Base-by-base conservation (phyloP, 148 eudicot genomes). In the Vaccinium darrowii region DNA sequence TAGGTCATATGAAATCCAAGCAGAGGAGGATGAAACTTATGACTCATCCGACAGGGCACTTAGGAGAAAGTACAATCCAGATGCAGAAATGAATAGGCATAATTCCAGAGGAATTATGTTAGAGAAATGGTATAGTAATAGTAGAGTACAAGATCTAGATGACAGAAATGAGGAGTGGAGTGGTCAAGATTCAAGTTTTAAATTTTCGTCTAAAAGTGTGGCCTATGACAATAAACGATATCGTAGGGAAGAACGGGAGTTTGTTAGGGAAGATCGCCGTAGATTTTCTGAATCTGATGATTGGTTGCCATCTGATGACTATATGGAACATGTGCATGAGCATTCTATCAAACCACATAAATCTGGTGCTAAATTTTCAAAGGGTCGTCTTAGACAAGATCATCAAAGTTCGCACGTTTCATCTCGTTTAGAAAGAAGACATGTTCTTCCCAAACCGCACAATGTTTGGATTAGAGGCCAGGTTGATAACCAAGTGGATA, bases 311-410 rank as follows among this genome's bases (percentile, higher is more conserved):
- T 81, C 81, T 69, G 75, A 81, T 19, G 86, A 84, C n/a, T 72
- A 21, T 81, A 76, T 36, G 53, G 87, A 88, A 63, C 83, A 71
- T 71, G 62, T 84, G 75, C 86, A 62, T 65, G 89, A 76, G 54
- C 69, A 77, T 69, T 83, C 80, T 79, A 51, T 23, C 53, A 62
- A 71, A 83, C 78, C 79, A 74, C 47, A 86, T 39, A 60, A 67
- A 69, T 82, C 90, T 85, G 88, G 85, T 76, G 78, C 82, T 79
- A 84, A 84, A 78, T 84, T 87, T 85, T 83, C 89, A 43, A 90
- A 86, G 86, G 88, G 81, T 51, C 80, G 92, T 47, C 85, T 89
- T 76, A 91, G 92, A 47, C 87, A 82, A 11, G 90, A 80, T 84
- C 83, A 23, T 76, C 56, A 82, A 76, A 76, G 81, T 86, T 65